Evolutionary conservation across 2,329 filamentous ascomycete species (phyloP), one percentile per base, ranked within the genome.

Genomic region (Epichloe hybrida): DNA sequence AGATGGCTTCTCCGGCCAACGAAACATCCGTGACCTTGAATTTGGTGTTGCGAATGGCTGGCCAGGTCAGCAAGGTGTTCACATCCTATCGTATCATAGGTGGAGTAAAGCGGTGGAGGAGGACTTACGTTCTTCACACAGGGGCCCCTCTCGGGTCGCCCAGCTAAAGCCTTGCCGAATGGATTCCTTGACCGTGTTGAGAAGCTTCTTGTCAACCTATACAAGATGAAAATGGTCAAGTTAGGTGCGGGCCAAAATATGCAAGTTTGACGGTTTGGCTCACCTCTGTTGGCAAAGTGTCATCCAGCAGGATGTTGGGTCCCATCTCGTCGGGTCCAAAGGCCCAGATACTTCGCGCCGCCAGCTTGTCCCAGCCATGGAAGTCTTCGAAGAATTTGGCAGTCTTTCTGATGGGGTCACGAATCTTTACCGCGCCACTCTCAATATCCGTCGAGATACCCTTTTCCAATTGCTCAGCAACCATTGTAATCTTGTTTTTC

Each of bases 401-500:
- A 41, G 94, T 93, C 64, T 91, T 90, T 51, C 90, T 84, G 42
- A 93, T 86, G 2, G 93, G 90, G 59, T 97, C 91, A 56, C 86
- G 88, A 70, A 98, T 96, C 61, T 80, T 89, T 59, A 98, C 90
- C 50, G 80, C 84, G 27, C 91, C 90, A 45, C 80, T 82, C 70
- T 98, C 93, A 56, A 98, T 97, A 61, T 98, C 93, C 61, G 87
- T 83, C 4, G 91, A 88, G 55, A 98, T 95, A 15, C 93, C 93
- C 59, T 94, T 86, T 58, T 98, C 93, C 13, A 98, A 73, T 36
- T 93, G 91, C 66, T 98, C 93, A 3, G 93, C 93, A 52, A 97
- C 86, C 88, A 98, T 96, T 37, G 93, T 97, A 61, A 98, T 86
- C 67, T 95, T 95, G 73, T 98, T 98, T 74, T 96, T 96, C 72